Conservation (phyloP, 2,329 filamentous ascomycete species). For the Didymella exigua region DNA sequence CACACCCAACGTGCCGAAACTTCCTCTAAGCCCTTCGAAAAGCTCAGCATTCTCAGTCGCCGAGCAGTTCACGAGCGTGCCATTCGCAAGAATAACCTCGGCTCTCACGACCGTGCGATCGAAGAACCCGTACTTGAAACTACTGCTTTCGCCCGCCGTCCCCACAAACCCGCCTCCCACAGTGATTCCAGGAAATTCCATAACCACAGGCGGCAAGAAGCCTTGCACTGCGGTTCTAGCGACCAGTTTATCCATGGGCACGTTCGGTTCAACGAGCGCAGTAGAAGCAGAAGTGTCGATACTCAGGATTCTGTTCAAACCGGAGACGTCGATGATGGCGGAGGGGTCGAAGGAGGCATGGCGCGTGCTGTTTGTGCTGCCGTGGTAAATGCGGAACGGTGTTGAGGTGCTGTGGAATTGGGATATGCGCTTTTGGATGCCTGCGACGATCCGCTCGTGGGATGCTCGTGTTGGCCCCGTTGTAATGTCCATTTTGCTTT, state of each 20-base stretch:
- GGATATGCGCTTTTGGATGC: conserved; percentile 27
- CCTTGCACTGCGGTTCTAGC: conserved; percentile 60
- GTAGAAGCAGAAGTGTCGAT: conserved; percentile 61
- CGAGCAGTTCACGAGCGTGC: conserved; percentile 59
- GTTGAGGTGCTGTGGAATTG: conserved; percentile 36
- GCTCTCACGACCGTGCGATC: conserved; percentile 66
- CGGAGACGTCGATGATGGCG: conserved; percentile 66
- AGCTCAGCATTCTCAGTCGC: conserved; percentile 57
- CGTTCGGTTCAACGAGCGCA: conserved; percentile 71
- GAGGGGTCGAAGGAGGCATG: conserved; percentile 49
- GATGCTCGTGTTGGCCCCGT: neutral
- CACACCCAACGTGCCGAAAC: conserved; percentile 66
- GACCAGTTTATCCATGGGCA: conserved; percentile 69
- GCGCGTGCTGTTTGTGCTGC: conserved; percentile 77
- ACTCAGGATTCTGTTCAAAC: conserved; percentile 65
- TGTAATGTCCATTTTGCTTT: neutral
- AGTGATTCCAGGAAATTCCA: conserved; percentile 75
- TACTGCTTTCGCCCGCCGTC: conserved; percentile 70
- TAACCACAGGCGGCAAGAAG: conserved; percentile 68
- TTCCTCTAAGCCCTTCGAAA: conserved; percentile 64
- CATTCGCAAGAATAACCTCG: conserved; percentile 67
- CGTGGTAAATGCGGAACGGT: conserved; percentile 65
- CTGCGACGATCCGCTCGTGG: conserved; percentile 31
- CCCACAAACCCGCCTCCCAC: conserved; percentile 70
- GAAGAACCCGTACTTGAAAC: conserved; percentile 70